Evolutionary conservation across 75 land plant genomes (phyloP).

Genomic region (Pseudotsuga menziesii): DNA sequence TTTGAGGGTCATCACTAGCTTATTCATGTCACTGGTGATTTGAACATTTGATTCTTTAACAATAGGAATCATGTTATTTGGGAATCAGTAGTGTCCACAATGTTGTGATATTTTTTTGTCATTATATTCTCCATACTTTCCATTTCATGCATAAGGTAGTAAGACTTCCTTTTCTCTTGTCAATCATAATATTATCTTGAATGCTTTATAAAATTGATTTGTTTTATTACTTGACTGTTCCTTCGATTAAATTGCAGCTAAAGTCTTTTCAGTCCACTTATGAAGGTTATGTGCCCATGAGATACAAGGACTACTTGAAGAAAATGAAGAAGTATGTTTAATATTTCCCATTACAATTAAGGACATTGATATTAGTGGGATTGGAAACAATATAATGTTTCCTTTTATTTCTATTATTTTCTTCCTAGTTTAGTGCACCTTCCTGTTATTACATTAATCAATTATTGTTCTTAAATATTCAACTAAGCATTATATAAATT

Average conservation of each 20-base stretch:
- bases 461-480: background rate
- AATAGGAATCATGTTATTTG: too few species aligned
- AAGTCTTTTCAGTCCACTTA: constrained; percentile 50
- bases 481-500: background rate
- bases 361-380: background rate
- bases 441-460: background rate
- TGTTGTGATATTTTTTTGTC: too few species aligned
- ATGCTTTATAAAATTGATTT: background rate
- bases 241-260: constrained; percentile 39
- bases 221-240: background rate
- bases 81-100: too few species aligned
- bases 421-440: background rate
- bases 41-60: too few species aligned
- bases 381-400: background rate
- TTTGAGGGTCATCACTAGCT: too few species aligned
- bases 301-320: constrained; percentile 70
- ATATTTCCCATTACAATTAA: background rate
- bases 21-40: too few species aligned
- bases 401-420: background rate
- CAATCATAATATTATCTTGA: background rate
- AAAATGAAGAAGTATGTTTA: constrained; percentile 67
- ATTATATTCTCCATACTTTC: too few species aligned
- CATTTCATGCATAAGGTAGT: too few species aligned
- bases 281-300: constrained; percentile 89
- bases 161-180: background rate